Evolutionary conservation across 2,329 filamentous ascomycete species (phyloP), one percentile per base, ranked within the genome.

Genomic region (Ascochyta clinopodiicola): DNA sequence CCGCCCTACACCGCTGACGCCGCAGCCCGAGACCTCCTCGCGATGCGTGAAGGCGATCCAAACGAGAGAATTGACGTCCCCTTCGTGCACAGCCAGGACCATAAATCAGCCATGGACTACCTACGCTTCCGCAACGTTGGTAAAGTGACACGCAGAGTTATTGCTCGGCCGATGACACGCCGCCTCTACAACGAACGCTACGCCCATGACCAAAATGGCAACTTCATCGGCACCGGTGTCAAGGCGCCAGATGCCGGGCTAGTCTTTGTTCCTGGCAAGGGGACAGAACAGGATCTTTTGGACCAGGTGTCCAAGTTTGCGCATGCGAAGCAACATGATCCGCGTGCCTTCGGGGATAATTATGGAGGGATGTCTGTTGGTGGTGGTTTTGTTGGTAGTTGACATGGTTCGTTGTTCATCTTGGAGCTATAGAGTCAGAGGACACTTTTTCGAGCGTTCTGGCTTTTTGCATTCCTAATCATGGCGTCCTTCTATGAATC

Each of bases 171-270:
- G 38, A 72, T 73, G 69, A 62, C 58, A 15, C 63, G 70, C 24
- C 52, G 60, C 13, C 57, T 64, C 27, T 72, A 71, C 50, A 48
- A 63, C 19, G 67, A 67, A 54, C 62, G 63, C 50, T 73, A 71
- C 53, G 67, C 67, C 5, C 68, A 67, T 35, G 65, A 72, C 45
- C 56, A 56, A 0, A 51, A 69, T 7, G 69, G 67, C 0, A 69
- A 72, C 19, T 71, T 70, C 35, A 43, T 71, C 27, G 67, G 69
- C 2, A 70, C 67, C 1, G 58, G 63, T 21, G 52, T 56, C 19
- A 55, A 56, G 6, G 62, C 67, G 8, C 57, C 48, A 6, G 65
- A 68, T 56, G 65, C 66, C 24, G 61, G 62, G 3, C 37, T 71
- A 27, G 66, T 71, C 0, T 70, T 70, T 45, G 66, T 70, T 12